Evolutionary conservation across 2,329 filamentous ascomycete species (phyloP).

Genomic region (Colletotrichum sp.): DNA sequence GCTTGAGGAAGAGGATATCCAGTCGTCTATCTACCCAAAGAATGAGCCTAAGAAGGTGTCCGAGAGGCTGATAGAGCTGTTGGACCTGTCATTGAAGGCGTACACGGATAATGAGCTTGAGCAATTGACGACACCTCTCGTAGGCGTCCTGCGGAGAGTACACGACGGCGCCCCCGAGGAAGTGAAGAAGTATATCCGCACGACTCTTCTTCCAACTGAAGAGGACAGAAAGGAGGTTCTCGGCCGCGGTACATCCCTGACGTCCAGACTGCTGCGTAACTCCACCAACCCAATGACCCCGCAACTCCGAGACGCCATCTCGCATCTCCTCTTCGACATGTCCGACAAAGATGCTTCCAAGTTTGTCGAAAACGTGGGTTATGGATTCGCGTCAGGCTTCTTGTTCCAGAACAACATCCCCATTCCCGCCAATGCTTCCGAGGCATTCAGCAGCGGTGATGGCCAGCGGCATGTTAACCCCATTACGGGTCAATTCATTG

Average conservation of each 20-base stretch:
- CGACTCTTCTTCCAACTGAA: slow-evolving; percentile 74
- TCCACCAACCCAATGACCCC: slow-evolving; percentile 76
- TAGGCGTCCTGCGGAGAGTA: slow-evolving; percentile 76
- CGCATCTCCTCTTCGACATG: slow-evolving; percentile 83
- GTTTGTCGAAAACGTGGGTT: slow-evolving; percentile 92
- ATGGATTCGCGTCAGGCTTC: slow-evolving; percentile 91
- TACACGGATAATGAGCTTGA: slow-evolving; percentile 78
- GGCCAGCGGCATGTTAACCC: slow-evolving; percentile 68
- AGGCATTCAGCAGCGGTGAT: slow-evolving; percentile 45
- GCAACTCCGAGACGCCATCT: slow-evolving; percentile 75
- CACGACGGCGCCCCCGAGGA: slow-evolving; percentile 69
- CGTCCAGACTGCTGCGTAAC: slow-evolving; percentile 77
- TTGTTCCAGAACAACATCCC: slow-evolving; percentile 83
- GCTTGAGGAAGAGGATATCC: slow-evolving; percentile 58
- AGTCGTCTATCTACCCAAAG: slow-evolving; percentile 69
- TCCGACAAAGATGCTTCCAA: slow-evolving; percentile 79
- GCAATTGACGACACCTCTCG: slow-evolving; percentile 68
- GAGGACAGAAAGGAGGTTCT: slow-evolving; percentile 78
- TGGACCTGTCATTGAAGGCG: slow-evolving; percentile 66
- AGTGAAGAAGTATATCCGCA: slow-evolving; percentile 67
- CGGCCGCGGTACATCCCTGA: slow-evolving; percentile 74
- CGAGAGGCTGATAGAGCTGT: slow-evolving; percentile 70
- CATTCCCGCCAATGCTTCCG: slow-evolving; percentile 69
- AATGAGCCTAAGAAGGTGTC: slow-evolving; percentile 62
- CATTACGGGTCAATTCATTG: slow-evolving; percentile 82